Percentiles rank a stretch among this genome's conserved stretches.
Evolutionary conservation across 495 filamentous ascomycete genomes (phyloP).

Genomic region (Thermothielavioides terrestris): DNA sequence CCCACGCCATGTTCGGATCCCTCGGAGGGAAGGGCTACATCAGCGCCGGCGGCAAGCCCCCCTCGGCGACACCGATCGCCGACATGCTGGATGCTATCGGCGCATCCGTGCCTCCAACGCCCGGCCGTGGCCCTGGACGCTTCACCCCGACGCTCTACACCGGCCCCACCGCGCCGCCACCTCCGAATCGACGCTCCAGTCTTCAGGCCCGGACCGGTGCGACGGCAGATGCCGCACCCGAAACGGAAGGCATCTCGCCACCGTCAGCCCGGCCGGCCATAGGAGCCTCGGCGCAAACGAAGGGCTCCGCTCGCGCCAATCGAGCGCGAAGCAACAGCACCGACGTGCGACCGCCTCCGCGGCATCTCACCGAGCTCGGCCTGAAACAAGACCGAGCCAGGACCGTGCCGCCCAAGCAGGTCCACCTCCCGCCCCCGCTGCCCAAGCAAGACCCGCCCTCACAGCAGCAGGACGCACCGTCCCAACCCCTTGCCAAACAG

Average conservation of each 20-base stretch:
- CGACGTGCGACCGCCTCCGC: constrained; percentile 16
- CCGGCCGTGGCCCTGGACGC: constrained; percentile 22
- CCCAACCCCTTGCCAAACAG: constrained; percentile 22
- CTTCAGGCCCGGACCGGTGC: constrained; percentile 31
- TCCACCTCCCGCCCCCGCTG: constrained; percentile 16
- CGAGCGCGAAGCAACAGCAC: constrained; percentile 34
- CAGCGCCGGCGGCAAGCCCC: constrained; percentile 15
- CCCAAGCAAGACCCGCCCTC: neutral
- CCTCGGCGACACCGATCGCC: constrained; percentile 22
- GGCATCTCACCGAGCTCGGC: constrained; percentile 6
- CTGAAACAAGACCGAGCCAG: constrained; percentile 17
- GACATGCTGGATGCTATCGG: constrained; percentile 31
- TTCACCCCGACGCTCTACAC: constrained; percentile 7
- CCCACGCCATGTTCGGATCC: constrained; percentile 35
- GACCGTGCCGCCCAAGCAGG: constrained; percentile 25
- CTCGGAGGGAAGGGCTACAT: constrained; percentile 29
- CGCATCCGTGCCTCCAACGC: constrained; percentile 22
- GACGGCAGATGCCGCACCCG: constrained; percentile 8
- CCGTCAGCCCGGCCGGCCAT: constrained; percentile 15
- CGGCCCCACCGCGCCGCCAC: constrained; percentile 23
- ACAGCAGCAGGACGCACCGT: constrained; percentile 5
- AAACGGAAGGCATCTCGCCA: constrained; percentile 6
- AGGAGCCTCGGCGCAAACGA: constrained; percentile 20
- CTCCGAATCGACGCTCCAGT: constrained; percentile 38
- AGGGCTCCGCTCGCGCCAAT: constrained; percentile 14